These are phyloP conservation scores for Benincasa hispida DNA, from an alignment of 306 rosid species.

Conservation along the genomic window DNA sequence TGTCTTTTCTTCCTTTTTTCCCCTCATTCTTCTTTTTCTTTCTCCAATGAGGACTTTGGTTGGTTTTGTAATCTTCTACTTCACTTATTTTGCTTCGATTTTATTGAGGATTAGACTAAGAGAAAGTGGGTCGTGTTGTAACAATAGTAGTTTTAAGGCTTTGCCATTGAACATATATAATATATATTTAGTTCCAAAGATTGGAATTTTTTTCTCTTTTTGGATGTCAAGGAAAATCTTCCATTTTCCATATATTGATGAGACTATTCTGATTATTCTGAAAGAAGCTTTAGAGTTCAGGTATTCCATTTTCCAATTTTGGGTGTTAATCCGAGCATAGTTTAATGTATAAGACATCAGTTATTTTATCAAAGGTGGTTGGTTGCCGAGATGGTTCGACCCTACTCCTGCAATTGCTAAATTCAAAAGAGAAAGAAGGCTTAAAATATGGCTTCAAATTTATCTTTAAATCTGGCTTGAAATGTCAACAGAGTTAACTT, in stretches of 20 bases:
- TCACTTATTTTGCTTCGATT: background rate
- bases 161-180: constrained; percentile 1
- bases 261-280: background rate
- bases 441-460: background rate
- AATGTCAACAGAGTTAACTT: background rate
- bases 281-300: background rate
- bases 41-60: constrained; percentile 2
- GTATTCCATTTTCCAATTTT: too few relatives aligned
- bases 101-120: constrained; percentile 7
- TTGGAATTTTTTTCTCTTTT: background rate
- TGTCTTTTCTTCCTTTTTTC: background rate
- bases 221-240: background rate
- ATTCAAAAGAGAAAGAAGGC: background rate
- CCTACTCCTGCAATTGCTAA: too few relatives aligned
- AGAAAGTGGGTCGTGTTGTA: background rate
- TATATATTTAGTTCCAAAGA: background rate
- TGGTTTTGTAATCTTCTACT: constrained; percentile 5
- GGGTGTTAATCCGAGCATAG: background rate
- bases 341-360: too few relatives aligned
- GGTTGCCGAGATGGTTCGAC: background rate
- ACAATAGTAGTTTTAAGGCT: constrained; percentile 6
- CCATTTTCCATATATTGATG: background rate
- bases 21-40: background rate
- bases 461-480: background rate
- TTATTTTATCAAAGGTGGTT: too few relatives aligned